A percentile compares a stretch with the other conserved stretches of the same genome.
Evolutionary conservation across 2,329 filamentous ascomycete genomes (phyloP).

Genomic region (Colletotrichum australisinense): DNA sequence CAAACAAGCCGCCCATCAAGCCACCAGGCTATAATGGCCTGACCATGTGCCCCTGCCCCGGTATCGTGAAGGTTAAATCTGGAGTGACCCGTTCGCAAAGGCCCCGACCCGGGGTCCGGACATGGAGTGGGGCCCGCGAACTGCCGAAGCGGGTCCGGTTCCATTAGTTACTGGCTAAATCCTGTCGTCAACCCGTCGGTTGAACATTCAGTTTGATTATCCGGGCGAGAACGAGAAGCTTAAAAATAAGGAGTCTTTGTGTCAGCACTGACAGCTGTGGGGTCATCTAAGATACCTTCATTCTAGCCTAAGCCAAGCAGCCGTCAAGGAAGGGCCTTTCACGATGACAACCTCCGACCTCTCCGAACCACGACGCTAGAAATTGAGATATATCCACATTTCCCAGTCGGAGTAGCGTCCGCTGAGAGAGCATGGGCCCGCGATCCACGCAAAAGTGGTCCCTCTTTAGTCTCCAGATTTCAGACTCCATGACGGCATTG

Average conservation of each 20-base stretch:
- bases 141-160: slow-evolving; percentile 16
- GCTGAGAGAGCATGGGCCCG: not conserved
- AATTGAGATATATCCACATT: not conserved
- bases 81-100: not conserved
- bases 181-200: not conserved
- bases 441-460: not conserved
- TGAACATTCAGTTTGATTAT: not conserved
- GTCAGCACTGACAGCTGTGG: not conserved
- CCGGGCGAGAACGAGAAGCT: not conserved
- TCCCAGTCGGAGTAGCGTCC: not conserved
- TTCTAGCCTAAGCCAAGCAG: not conserved
- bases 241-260: not conserved
- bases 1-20: not conserved
- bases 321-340: not conserved
- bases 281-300: not conserved
- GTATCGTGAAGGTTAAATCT: not conserved
- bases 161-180: not conserved
- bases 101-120: slow-evolving; percentile 2
- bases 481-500: slow-evolving; percentile 22
- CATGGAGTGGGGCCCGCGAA: not conserved
- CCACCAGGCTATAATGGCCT: too few relatives aligned
- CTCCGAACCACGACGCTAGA: not conserved
- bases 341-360: not conserved
- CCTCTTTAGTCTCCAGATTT: not conserved
- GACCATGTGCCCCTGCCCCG: not conserved